A percentile compares a stretch with the other conserved stretches of the same genome.
Evolutionary conservation across 768 basidiomycete species (phyloP).

Genomic region (Collybiopsis luxurians): DNA sequence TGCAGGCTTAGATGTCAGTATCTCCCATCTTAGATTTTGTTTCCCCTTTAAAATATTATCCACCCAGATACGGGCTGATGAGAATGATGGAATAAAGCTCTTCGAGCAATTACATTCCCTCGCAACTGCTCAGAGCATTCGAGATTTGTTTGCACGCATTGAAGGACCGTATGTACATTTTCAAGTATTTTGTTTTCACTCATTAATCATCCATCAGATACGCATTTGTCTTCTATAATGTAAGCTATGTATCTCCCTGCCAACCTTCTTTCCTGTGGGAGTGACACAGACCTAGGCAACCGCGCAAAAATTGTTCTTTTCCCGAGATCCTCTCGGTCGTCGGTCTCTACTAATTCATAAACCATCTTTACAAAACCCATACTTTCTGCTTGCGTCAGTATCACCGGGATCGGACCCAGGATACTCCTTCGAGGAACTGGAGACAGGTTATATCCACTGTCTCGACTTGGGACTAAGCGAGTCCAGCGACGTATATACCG

Average conservation of each 20-base stretch:
- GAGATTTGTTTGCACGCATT: slow-evolving; percentile 50
- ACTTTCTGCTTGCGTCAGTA: slow-evolving; percentile 65
- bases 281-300: slow-evolving; percentile 29
- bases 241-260: slow-evolving; percentile 34
- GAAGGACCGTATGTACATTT: slow-evolving; percentile 75
- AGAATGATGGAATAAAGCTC: slow-evolving; percentile 72
- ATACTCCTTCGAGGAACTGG: slow-evolving; percentile 60
- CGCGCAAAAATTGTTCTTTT: slow-evolving; percentile 60
- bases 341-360: slow-evolving; percentile 77
- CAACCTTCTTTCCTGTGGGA: background rate
- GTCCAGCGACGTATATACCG: slow-evolving; percentile 12
- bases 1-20: slow-evolving; percentile 69
- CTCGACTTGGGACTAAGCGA: slow-evolving; percentile 40
- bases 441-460: slow-evolving; percentile 54
- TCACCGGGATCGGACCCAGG: slow-evolving; percentile 45
- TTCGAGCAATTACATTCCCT: slow-evolving; percentile 32
- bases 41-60: background rate
- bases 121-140: slow-evolving; percentile 39
- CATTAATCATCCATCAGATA: slow-evolving; percentile 53
- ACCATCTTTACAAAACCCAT: slow-evolving; percentile 46
- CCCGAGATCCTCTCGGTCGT: slow-evolving; percentile 81
- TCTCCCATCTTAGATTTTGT: background rate
- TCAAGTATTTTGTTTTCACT: too few species aligned
- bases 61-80: slow-evolving; percentile 48
- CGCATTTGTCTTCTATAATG: slow-evolving; percentile 79